These are phyloP conservation scores for Rhodotorula taiwanensis DNA, from an alignment of 768 basidiomycete genomes.

Conservation along the genomic window DNA sequence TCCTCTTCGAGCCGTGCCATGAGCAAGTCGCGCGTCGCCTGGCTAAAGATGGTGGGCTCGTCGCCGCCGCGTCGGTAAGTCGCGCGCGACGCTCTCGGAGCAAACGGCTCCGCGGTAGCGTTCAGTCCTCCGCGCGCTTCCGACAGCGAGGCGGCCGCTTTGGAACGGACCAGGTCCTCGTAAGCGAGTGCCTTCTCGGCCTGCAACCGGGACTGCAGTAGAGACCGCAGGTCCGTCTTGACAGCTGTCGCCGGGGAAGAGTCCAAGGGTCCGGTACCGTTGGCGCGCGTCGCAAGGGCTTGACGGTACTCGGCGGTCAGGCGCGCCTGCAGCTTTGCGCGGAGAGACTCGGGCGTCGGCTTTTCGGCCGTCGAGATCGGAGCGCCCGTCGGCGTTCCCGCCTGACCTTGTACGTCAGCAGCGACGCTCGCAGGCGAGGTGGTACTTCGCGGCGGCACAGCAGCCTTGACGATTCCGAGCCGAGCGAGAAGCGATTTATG, in stretches of 20 bases:
- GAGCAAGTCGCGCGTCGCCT: conserved; percentile 19
- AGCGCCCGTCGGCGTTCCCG: too few relatives aligned
- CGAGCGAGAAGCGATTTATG: conserved; percentile 5
- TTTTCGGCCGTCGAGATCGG: too few relatives aligned
- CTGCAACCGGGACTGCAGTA: conserved; percentile 4
- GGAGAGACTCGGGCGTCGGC: neutral
- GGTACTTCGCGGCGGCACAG: neutral
- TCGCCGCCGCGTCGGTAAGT: neutral
- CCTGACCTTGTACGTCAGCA: neutral
- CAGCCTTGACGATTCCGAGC: neutral
- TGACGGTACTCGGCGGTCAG: conserved; percentile 32
- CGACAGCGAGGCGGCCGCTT: neutral
- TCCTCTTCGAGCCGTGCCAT: conserved; percentile 33
- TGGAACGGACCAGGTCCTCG: conserved; percentile 5
- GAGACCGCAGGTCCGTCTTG: conserved; percentile 8
- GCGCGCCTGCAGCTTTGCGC: conserved; percentile 20
- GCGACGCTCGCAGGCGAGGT: neutral
- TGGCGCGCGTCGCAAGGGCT: conserved; percentile 6
- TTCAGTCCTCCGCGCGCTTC: too few relatives aligned
- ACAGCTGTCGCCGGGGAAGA: neutral
- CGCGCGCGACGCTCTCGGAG: neutral
- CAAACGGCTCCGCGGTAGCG: neutral
- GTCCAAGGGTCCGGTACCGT: neutral
- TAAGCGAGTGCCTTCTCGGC: conserved; percentile 26
- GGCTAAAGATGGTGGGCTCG: conserved; percentile 7